Base-by-base conservation (phyloP, 148 eudicot genomes). In the Persicaria maculosa region DNA sequence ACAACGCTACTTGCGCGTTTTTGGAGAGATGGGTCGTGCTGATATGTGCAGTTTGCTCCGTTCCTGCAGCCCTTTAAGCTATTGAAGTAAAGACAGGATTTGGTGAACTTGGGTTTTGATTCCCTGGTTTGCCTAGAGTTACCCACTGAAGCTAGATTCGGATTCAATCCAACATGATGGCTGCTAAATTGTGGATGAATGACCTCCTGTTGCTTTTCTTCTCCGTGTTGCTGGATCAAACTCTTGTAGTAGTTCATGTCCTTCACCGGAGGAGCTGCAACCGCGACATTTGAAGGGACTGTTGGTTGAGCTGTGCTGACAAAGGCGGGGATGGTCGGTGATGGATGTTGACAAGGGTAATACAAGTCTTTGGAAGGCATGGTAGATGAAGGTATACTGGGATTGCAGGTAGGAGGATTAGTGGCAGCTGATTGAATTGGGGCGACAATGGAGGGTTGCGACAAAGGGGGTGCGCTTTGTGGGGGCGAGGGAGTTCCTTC, bases 281-380 rank as follows among this genome's bases (percentile, higher is more conserved):
- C 40, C 40, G 40, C 40, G 3, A 31, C 40, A 31, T 31, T 31
- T 31, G 40, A 31, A 31, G 40, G 40, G 40, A 31, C 40, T 31
- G 40, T 31, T 31, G 31, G 31, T 25, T 25, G 31, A 25, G 31
- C 31, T 25, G 31, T 1, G 1, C 31, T 25, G 31, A 25, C 31
- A 25, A 50, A 83, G 77, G 46, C 78, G 83, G 5, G 77, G 84
- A 3, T 79, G 50, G 44, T 72, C 75, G 43, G 70, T 77, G 31
- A 47, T 46, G 31, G 78, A 77, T 3, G 65, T 71, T 20, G 79
- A 76, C 61, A 69, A 75, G 15, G 76, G 80, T 70, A 54, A 73
- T 45, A 74, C 71, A 15, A 54, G 64, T 46, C 25, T 61, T 50
- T 84, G 1, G 1, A 22, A 80, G 12, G 78, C 62, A 67, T 7